Conservation (phyloP, 495 filamentous ascomycete genomes). For the Podospora appendiculata region DNA sequence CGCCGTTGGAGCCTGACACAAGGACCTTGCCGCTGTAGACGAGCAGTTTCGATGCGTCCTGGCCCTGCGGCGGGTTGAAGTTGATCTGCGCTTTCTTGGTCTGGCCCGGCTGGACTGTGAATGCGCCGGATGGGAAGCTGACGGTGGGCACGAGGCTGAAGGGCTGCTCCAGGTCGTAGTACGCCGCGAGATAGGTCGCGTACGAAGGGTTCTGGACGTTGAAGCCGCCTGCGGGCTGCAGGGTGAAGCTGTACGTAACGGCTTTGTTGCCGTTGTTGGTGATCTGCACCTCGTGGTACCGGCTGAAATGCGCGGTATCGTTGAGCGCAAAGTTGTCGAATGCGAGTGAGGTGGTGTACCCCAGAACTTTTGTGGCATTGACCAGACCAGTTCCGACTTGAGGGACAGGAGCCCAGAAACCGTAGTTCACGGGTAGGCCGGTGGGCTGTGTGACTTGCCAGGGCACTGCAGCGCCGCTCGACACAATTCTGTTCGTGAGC, state of each 20-base stretch:
- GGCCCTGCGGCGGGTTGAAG: slow-evolving; percentile 16
- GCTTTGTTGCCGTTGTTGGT: slow-evolving; percentile 30
- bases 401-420: slow-evolving; percentile 28
- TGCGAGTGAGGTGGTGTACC: slow-evolving; percentile 28
- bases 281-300: slow-evolving; percentile 27
- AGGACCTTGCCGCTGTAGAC: slow-evolving; percentile 32
- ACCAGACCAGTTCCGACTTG: slow-evolving; percentile 42
- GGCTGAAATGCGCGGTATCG: slow-evolving; percentile 32
- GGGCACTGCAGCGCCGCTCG: slow-evolving; percentile 29
- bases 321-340: slow-evolving; percentile 34
- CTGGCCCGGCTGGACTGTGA: slow-evolving; percentile 12
- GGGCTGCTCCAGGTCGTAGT: slow-evolving; percentile 1
- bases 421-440: slow-evolving; percentile 16
- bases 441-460: slow-evolving; percentile 31
- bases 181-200: slow-evolving; percentile 1
- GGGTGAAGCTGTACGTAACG: slow-evolving; percentile 26
- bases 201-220: slow-evolving; percentile 1
- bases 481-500: slow-evolving; percentile 29
- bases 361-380: slow-evolving; percentile 35
- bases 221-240: slow-evolving; percentile 14
- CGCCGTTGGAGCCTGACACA: slow-evolving; percentile 21
- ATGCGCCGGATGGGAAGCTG: slow-evolving; percentile 1
- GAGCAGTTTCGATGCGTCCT: slow-evolving; percentile 15
- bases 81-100: slow-evolving; percentile 18
- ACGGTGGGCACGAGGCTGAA: slow-evolving; percentile 4